These are phyloP conservation scores for Pyropia haitanensis DNA, from an alignment of 23 red algal genomes.

Conservation along the genomic window DNA sequence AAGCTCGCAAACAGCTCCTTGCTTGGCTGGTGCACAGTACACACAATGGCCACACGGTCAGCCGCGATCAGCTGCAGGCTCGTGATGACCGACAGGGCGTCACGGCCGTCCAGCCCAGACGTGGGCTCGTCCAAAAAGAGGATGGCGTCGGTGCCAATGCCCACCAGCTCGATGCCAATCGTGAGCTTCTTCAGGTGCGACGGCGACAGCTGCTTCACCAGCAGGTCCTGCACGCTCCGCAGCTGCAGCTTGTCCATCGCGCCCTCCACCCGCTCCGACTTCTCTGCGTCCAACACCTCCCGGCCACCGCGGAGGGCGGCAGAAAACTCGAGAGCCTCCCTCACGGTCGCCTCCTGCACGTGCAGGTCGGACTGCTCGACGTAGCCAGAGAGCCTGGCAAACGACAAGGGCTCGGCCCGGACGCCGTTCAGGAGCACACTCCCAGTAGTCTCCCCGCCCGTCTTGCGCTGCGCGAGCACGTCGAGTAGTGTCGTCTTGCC, in stretches of 20 bases:
- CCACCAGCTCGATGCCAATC: constrained; percentile 55
- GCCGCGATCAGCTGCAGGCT: constrained; percentile 19
- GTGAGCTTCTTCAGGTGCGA: constrained; percentile 61
- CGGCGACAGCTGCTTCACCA: constrained; percentile 35
- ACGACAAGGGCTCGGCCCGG: constrained; percentile 10
- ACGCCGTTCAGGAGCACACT: constrained; percentile 58
- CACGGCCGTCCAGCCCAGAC: constrained; percentile 44
- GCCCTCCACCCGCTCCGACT: constrained; percentile 18
- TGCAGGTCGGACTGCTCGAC: constrained; percentile 93
- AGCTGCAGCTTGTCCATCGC: constrained; percentile 63
- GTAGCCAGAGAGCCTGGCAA: constrained; percentile 65
- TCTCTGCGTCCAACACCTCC: constrained; percentile 30
- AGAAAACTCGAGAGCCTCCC: constrained; percentile 77
- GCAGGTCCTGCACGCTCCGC: constrained; percentile 16
- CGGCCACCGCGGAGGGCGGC: constrained; percentile 52
- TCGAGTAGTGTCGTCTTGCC: constrained; percentile 90
- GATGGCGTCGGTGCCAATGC: constrained; percentile 9
- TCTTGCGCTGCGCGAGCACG: constrained; percentile 81
- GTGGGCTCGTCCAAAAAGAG: constrained; percentile 63
- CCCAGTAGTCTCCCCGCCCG: constrained; percentile 50
- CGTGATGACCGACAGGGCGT: constrained; percentile 21
- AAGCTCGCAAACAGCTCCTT: constrained; percentile 38
- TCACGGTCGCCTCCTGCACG: constrained; percentile 60
- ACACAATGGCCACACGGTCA: constrained; percentile 18
- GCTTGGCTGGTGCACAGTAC: constrained; percentile 46